Evolutionary conservation across 305 asterid species (phyloP).

Genomic region (Fraxinus baroniana): DNA sequence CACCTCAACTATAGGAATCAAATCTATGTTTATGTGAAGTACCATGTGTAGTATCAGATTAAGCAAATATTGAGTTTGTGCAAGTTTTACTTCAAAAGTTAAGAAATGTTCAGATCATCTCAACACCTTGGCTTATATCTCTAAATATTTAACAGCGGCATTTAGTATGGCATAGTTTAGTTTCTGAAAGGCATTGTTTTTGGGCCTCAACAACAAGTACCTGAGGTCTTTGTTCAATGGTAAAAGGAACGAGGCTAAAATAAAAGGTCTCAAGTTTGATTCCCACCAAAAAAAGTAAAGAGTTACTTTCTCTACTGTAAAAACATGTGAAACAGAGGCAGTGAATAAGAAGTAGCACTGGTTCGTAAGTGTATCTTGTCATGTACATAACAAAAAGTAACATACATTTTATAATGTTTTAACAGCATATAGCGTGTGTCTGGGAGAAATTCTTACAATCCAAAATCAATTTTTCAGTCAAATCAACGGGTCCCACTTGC

Average conservation of each 20-base stretch:
- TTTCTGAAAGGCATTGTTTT: not conserved
- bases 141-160: not conserved
- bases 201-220: not conserved
- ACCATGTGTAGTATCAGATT: not conserved
- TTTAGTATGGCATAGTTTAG: not conserved
- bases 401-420: not conserved
- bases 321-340: not conserved
- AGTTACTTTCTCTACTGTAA: not conserved
- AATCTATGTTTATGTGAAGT: not conserved
- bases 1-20: not conserved
- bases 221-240: not conserved
- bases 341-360: not conserved
- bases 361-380: not conserved
- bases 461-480: too few relatives aligned
- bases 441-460: too few relatives aligned
- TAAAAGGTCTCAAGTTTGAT: not conserved
- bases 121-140: not conserved
- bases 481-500: too few relatives aligned
- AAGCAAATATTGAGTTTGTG: not conserved
- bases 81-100: not conserved
- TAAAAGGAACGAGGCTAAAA: not conserved
- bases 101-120: not conserved
- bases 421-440: not conserved
- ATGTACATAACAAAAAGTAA: not conserved
- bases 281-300: not conserved